Conservation (phyloP, 1,284 basidiomycete genomes). For the Naganishia liquefaciens region DNA sequence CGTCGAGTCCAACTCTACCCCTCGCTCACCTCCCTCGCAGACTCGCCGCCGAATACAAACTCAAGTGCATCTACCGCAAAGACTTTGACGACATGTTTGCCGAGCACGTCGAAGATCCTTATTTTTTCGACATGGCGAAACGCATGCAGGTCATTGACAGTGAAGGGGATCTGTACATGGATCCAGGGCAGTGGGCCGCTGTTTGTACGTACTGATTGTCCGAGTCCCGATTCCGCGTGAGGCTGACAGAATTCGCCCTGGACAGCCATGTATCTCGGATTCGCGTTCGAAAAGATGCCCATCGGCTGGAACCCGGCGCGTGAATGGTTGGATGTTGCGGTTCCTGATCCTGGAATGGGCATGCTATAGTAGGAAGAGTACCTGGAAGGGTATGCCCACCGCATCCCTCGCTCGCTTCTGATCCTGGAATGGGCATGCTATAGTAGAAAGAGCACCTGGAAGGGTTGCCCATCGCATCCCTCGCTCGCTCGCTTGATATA, state of each 20-base stretch:
- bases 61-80: conserved; percentile 74
- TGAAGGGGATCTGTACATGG: conserved; percentile 82
- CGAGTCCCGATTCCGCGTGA: no score
- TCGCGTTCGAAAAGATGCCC: conserved; percentile 28
- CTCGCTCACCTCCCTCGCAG: conserved; percentile 58
- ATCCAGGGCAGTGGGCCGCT: conserved; percentile 92
- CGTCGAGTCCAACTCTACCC: neutral
- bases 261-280: conserved; percentile 27
- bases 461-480: no score
- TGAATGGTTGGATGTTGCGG: neutral
- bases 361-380: no score
- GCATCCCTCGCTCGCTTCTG: no score
- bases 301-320: conserved; percentile 20
- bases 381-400: no score
- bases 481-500: no score
- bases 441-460: no score
- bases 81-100: conserved; percentile 85
- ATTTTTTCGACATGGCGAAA: conserved; percentile 75
- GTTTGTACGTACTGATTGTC: conserved; percentile 78
- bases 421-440: neutral
- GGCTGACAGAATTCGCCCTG: neutral
- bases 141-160: conserved; percentile 85
- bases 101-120: conserved; percentile 71
- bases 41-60: conserved; percentile 77
- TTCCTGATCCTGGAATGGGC: neutral